These are phyloP conservation scores for Nicotiana tomentosiformis DNA, from an alignment of 257 asterid genomes.

Conservation along the genomic window DNA sequence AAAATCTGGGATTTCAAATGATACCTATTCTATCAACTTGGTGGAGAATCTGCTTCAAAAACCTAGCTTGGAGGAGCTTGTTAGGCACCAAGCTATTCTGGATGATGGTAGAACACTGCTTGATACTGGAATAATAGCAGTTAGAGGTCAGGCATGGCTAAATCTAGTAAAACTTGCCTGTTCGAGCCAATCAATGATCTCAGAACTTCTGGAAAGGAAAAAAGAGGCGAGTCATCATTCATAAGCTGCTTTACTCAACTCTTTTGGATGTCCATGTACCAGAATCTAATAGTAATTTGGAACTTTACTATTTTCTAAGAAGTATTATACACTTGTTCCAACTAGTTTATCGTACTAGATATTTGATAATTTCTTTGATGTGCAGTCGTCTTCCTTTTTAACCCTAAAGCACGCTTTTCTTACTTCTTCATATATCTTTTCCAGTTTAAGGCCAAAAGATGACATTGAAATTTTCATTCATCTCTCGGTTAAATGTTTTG, in stretches of 20 bases:
- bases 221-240: constrained; percentile 57
- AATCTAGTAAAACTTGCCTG: constrained; percentile 70
- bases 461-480: background rate
- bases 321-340: background rate
- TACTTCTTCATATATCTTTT: background rate
- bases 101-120: constrained; percentile 91
- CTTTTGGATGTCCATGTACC: background rate
- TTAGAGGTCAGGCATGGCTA: constrained; percentile 86
- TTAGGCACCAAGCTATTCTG: constrained; percentile 62
- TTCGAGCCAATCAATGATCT: constrained; percentile 66
- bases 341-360: background rate
- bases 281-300: background rate
- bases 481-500: background rate
- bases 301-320: background rate
- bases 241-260: constrained; percentile 4
- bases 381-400: background rate
- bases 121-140: constrained; percentile 96
- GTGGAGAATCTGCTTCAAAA: constrained; percentile 93
- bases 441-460: background rate
- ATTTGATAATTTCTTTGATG: background rate
- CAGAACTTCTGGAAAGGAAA: constrained; percentile 63
- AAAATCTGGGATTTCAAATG: constrained; percentile 31
- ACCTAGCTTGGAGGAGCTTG: constrained; percentile 71
- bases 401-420: background rate
- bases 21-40: constrained; percentile 32